Evolutionary conservation across 805 yeast species (phyloP), one percentile per base, ranked within the genome.

Genomic region (Kodamaea laetipori): DNA sequence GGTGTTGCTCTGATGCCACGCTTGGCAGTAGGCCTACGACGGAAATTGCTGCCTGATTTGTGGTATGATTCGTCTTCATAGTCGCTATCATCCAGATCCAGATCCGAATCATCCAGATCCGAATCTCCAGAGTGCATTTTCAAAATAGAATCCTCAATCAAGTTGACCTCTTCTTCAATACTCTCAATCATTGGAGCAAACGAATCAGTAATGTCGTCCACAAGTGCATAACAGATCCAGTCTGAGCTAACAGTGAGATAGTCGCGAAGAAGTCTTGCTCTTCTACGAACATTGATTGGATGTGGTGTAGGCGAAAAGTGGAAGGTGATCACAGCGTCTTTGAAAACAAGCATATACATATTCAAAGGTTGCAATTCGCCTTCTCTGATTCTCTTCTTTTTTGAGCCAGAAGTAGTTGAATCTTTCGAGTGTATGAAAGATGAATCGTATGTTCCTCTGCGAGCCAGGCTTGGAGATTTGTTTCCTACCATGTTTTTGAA

Each of bases 171-270:
- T 46, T 83, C 89, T 59, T 94, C 98, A 41, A 94, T 90, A 37
- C 92, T 80, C 46, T 88, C 95, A 49, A 94, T 90, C 84, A 94
- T 81, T 2, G 99, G 99, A 0, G 95, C 98, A 71, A 88, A 94
- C 0, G 95, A 95, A 71, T 94, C 99, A 0, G 97, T 92, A 50
- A 94, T 88, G 61, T 94, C 98, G 69, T 94, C 99, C 54, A 94
- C 88, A 50, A 94, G 68, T 0, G 98, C 98, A 66, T 94, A 94
- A 1, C 97, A 92, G 36, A 94, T 84, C 99, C 99, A 94, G 63
- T 94, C 98, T 0, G 97, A 81, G 2, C 92, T 80, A 4, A 94
- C 96, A 2, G 87, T 88, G 48, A 94, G 70, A 58, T 90, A 92
- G 61, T 94, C 99, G 48, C 84, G 76, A 49, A 92, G 73, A 50